phyloP scores from a whole-genome alignment of 139 green algal species.

The Volvox reticuliferus region DNA sequence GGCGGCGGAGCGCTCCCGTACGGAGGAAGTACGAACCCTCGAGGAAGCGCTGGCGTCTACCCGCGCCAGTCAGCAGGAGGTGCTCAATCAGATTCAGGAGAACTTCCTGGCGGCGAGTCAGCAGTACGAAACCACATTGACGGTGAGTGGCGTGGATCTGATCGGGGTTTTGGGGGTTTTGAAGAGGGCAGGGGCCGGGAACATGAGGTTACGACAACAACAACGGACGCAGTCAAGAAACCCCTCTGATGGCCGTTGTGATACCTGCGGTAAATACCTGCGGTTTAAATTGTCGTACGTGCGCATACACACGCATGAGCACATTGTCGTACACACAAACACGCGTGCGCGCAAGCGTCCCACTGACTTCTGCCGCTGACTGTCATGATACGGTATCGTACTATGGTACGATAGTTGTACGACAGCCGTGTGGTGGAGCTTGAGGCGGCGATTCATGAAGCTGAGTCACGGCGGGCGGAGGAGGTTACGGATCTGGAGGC shows the following conservation, averaged over 20 bases:
- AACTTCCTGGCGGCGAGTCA: slow-evolving; percentile 39
- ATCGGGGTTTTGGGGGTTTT: too few relatives aligned
- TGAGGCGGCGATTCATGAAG: slow-evolving; percentile 13
- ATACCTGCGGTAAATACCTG: too few relatives aligned
- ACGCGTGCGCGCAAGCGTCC: too few relatives aligned
- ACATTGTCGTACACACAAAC: too few relatives aligned
- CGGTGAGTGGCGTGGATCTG: background rate
- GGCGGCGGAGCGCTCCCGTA: background rate
- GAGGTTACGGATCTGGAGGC: slow-evolving; percentile 31
- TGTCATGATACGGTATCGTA: too few relatives aligned
- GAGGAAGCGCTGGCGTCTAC: slow-evolving; percentile 31
- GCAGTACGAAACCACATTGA: slow-evolving; percentile 50
- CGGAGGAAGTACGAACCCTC: slow-evolving; percentile 17
- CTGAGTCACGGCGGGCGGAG: background rate
- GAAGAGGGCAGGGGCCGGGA: background rate
- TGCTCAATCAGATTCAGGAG: slow-evolving; percentile 47
- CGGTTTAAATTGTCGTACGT: too few relatives aligned
- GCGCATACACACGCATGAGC: too few relatives aligned
- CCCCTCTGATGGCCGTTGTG: background rate
- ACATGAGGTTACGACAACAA: background rate
- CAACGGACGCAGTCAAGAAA: background rate
- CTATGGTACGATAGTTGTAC: slow-evolving; percentile 30
- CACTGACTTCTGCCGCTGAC: too few relatives aligned
- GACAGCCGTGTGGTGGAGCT: slow-evolving; percentile 36
- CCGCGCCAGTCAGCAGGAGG: slow-evolving; percentile 6